Conservation (phyloP, 2,329 filamentous ascomycete species). For the Monosporascus ibericus region DNA sequence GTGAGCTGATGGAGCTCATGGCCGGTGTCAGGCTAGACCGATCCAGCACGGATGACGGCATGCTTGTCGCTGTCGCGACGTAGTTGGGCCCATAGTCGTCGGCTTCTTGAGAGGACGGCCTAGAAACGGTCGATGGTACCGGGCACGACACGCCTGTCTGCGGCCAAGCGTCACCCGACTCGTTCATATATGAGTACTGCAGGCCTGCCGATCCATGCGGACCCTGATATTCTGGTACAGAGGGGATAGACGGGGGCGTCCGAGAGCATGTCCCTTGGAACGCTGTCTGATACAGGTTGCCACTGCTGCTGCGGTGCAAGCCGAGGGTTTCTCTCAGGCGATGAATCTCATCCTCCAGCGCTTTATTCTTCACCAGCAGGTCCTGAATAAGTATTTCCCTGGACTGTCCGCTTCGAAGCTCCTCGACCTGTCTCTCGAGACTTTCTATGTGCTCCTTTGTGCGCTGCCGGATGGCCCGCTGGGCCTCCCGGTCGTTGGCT, state of each 20-base stretch:
- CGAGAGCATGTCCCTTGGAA: conserved; percentile 33
- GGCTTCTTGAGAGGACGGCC: conserved; percentile 43
- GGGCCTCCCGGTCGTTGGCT: conserved; percentile 85
- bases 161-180: conserved; percentile 41
- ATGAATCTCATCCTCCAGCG: conserved; percentile 47
- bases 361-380: conserved; percentile 45
- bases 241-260: conserved; percentile 36
- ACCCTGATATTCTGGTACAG: conserved; percentile 36
- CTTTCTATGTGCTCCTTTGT: conserved; percentile 82
- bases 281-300: conserved; percentile 20
- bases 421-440: conserved; percentile 68
- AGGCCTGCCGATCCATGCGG: conserved; percentile 30
- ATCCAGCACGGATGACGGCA: conserved; percentile 38
- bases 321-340: conserved; percentile 40
- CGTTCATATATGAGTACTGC: conserved; percentile 32
- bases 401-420: conserved; percentile 51
- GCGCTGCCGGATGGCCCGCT: conserved; percentile 78
- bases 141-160: conserved; percentile 34
- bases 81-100: conserved; percentile 43
- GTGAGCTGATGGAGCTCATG: conserved; percentile 24
- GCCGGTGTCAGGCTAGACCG: conserved; percentile 20
- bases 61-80: conserved; percentile 44
- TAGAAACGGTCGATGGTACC: conserved; percentile 43
- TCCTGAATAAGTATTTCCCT: conserved; percentile 47
- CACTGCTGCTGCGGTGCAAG: conserved; percentile 25